phyloP scores from a whole-genome alignment of 2,329 filamentous ascomycete species.

The Penicillium sp. region DNA sequence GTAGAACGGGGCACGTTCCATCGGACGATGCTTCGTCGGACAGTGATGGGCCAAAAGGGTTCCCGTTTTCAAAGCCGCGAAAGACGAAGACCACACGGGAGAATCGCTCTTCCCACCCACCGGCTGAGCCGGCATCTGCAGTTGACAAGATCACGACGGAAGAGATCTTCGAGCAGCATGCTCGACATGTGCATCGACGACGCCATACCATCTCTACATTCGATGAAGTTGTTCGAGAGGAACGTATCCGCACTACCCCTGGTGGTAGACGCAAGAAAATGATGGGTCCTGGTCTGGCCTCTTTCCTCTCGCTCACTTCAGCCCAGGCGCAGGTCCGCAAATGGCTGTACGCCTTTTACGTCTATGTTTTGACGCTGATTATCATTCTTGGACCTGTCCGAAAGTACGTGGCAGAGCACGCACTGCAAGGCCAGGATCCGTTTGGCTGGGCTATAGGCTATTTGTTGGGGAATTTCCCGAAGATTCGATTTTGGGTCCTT shows the following conservation, averaged over 20 bases:
- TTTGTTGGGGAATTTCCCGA: conserved; percentile 72
- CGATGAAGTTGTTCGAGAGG: conserved; percentile 29
- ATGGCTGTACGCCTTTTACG: conserved; percentile 78
- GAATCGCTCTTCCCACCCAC: conserved; percentile 13
- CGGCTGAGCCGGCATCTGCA: conserved; percentile 19
- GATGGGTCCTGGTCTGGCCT: conserved; percentile 62
- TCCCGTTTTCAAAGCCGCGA: conserved; percentile 36
- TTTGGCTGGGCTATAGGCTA: conserved; percentile 93
- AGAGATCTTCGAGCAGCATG: conserved; percentile 22
- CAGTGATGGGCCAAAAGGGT: conserved; percentile 33
- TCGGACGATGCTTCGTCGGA: conserved; percentile 40
- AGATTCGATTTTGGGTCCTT: conserved; percentile 69
- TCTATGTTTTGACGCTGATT: conserved; percentile 65
- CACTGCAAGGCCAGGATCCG: conserved; percentile 71
- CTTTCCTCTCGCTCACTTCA: conserved; percentile 77
- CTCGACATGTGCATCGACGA: conserved; percentile 21
- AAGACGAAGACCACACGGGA: conserved; percentile 26
- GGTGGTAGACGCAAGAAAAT: conserved; percentile 65
- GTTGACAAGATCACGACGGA: conserved; percentile 26
- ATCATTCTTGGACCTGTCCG: conserved; percentile 72
- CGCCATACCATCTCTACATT: conserved; percentile 56
- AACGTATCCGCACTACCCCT: conserved; percentile 50
- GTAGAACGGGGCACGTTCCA: conserved; percentile 30
- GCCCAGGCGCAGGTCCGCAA: conserved; percentile 73
- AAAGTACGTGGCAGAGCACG: conserved; percentile 63